Evolutionary conservation across 163 green algal species (phyloP).

Genomic region (Chlorella variabilis): DNA sequence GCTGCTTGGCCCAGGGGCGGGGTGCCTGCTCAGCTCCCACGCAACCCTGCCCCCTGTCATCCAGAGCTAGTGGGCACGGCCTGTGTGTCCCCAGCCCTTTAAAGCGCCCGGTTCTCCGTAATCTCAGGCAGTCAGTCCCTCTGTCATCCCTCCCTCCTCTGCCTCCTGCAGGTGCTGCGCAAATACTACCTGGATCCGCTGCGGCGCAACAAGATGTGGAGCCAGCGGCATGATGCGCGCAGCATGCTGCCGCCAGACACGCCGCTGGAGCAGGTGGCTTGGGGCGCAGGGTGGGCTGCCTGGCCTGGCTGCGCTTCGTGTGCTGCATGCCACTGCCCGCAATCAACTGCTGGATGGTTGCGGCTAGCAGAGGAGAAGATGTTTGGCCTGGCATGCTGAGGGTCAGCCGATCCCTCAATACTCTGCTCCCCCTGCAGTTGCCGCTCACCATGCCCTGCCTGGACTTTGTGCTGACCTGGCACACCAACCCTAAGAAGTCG

Average conservation of each 20-base stretch:
- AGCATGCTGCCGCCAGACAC: slow-evolving; percentile 24
- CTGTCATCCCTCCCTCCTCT: background rate
- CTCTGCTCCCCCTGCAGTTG: slow-evolving; percentile 49
- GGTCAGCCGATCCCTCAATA: background rate
- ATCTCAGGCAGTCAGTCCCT: background rate
- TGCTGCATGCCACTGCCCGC: background rate
- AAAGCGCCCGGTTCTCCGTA: too few relatives aligned
- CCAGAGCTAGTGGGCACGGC: too few relatives aligned
- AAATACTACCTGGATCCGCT: slow-evolving; percentile 59
- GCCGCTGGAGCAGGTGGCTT: slow-evolving; percentile 18
- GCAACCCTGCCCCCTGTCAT: too few relatives aligned
- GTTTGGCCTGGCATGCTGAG: too few relatives aligned
- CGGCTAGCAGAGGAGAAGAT: too few relatives aligned
- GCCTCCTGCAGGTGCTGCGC: slow-evolving; percentile 42
- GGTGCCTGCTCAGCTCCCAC: too few relatives aligned
- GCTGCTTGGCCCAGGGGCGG: too few relatives aligned
- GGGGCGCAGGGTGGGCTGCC: too few relatives aligned
- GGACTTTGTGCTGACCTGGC: slow-evolving; percentile 67
- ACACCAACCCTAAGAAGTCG: slow-evolving; percentile 46
- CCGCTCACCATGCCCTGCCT: slow-evolving; percentile 64
- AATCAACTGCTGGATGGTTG: background rate
- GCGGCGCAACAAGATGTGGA: slow-evolving; percentile 28
- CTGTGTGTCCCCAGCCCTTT: too few relatives aligned
- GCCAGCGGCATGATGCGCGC: slow-evolving; percentile 39
- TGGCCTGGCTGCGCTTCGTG: too few relatives aligned